phyloP scores from a whole-genome alignment of 2,329 filamentous ascomycete genomes.

The Fusarium sp. region DNA sequence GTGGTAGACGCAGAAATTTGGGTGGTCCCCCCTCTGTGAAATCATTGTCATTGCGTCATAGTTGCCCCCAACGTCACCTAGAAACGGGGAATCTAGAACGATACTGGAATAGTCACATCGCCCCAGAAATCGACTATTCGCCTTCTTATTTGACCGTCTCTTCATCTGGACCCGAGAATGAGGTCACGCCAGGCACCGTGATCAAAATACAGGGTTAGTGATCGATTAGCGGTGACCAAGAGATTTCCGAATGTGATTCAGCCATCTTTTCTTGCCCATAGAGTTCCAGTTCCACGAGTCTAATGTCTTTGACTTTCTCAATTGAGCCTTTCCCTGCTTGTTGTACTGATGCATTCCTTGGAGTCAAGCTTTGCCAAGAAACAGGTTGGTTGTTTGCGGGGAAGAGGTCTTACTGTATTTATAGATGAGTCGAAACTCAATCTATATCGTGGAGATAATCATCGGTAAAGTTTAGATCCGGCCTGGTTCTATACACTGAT shows the following conservation, averaged over 20 bases:
- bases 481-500: too few relatives aligned
- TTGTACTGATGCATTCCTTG: neutral
- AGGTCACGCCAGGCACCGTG: constrained; percentile 16
- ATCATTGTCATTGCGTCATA: constrained; percentile 29
- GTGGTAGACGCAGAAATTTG: constrained; percentile 8
- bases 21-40: constrained; percentile 6
- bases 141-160: neutral
- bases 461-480: neutral
- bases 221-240: constrained; percentile 15
- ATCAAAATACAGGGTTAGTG: constrained; percentile 9
- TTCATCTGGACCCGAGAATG: constrained; percentile 4
- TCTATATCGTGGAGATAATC: neutral
- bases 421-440: neutral
- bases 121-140: neutral
- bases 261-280: neutral
- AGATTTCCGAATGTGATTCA: constrained; percentile 12
- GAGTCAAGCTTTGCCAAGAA: constrained; percentile 17
- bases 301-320: neutral
- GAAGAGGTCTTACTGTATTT: neutral
- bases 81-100: constrained; percentile 7
- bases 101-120: constrained; percentile 22
- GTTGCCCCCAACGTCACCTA: constrained; percentile 25
- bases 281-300: neutral
- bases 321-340: neutral
- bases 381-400: neutral